Evolutionary conservation across 805 yeast species (phyloP), one percentile per base, ranked within the genome.

Genomic region (Ogataea philodendri): DNA sequence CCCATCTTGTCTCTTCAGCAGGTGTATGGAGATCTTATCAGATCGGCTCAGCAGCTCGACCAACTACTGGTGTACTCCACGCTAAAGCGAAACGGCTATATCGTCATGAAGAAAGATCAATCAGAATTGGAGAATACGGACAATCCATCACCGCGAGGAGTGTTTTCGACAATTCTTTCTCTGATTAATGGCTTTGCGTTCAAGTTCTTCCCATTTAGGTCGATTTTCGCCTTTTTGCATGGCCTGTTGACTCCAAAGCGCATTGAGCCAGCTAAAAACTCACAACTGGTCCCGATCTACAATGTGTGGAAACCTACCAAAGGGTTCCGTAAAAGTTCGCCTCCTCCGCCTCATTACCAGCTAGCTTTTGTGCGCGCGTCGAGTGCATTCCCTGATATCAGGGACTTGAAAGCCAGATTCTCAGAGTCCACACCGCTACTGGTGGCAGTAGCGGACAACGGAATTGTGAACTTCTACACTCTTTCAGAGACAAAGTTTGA

Each of bases 291-390:
- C 7, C 24, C 82, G 3, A 64, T 74, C 0, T 88, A 67, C 49
- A 69, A 82, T 49, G 84, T 85, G 3, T 89, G 96, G 96, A 87
- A 84, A 55, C 97, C 97, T 2, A 65, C 70, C 2, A 70, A 84
- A 0, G 60, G 65, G 3, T 89, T 84, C 63, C 79, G 78, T 40
- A 87, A 87, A 48, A 78, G 76, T 21, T 49, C 54, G 15, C 94
- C 95, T 1, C 78, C 81, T 0, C 29, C 52, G 3, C 95, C 96
- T 1, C 89, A 89, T 55, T 89, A 74, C 54, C 86, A 81, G 48
- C 60, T 90, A 1, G 67, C 74, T 2, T 75, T 86, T 0, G 67
- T 76, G 10, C 72, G 77, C 39, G 67, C 74, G 3, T 63, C 62
- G 8, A 55, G 58, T 2, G 55, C 56, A 11, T 69, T 81, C 30